phyloP scores from a whole-genome alignment of 495 filamentous ascomycete species.

The Neurospora sp. region DNA sequence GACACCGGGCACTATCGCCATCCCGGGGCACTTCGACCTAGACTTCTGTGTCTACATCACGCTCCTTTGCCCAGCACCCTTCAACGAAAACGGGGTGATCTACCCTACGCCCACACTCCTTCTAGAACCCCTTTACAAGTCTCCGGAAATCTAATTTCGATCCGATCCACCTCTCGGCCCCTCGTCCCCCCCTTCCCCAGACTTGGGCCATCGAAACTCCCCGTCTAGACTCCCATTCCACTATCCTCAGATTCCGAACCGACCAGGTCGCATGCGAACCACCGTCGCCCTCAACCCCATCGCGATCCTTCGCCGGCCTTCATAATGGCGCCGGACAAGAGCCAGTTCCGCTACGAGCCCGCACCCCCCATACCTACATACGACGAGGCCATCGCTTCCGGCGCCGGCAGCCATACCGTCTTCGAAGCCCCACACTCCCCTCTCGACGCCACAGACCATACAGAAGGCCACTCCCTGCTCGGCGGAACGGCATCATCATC shows the following conservation, averaged over 20 bases:
- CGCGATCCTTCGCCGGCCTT: background rate
- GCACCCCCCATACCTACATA: conserved; percentile 83
- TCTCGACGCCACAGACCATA: conserved; percentile 24
- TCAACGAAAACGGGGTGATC: background rate
- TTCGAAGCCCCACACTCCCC: conserved; percentile 22
- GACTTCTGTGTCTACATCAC: background rate
- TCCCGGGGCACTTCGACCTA: background rate
- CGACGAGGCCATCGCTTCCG: conserved; percentile 69
- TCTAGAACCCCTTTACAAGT: background rate
- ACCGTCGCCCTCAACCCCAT: background rate
- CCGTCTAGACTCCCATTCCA: background rate
- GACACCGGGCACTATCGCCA: background rate
- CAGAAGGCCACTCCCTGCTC: conserved; percentile 51
- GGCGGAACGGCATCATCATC: conserved; percentile 17
- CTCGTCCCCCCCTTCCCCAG: background rate
- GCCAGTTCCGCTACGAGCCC: conserved; percentile 41
- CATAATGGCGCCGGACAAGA: conserved; percentile 36
- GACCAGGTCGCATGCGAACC: background rate
- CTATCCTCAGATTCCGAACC: background rate
- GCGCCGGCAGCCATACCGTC: conserved; percentile 19
- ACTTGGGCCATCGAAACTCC: background rate
- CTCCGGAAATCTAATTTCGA: background rate
- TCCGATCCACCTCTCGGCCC: background rate
- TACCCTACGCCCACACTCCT: background rate
- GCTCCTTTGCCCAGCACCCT: background rate